Base-by-base conservation (phyloP, 306 rosid genomes). In the Notholithocarpus densiflorus region DNA sequence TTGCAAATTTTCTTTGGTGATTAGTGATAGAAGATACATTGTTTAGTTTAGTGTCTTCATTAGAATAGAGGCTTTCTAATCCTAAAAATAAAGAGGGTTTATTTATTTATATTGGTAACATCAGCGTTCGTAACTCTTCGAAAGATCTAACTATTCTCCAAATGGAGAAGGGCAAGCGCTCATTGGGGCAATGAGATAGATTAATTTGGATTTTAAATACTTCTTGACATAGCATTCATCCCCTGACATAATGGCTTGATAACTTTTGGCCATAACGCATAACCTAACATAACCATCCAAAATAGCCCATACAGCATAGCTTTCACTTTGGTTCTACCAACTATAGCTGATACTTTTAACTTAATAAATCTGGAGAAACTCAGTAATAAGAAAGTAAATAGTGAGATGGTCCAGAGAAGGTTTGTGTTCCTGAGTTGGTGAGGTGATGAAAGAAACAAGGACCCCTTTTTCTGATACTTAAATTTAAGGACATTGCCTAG, bases 401-500 rank as follows among this genome's bases (percentile, higher is more conserved):
- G 79, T 1, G 91, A 84, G n/a, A n/a, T 90, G 97, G 79, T 92
- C 80, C 79, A 83, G 79, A 83, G 84, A 34, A 34, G 40, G 40
- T 34, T 34, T 34, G 40, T 34, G 40, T 34, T 34, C 40, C 7
- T 34, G 40, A 88, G 80, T 77, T 92, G 24, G 92, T 45, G n/a
- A 85, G 73, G 80, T 90, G 73, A 80, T 95, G 75, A 91, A 81
- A 85, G 95, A 86, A 84, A 92, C 98, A 54, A 86, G 75, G 90
- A 89, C 6, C 97, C 97, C 17, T 95, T 92, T 86, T 61, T 95
- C 40, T 5, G 7, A 34, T 34, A 34, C 40, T 32, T 32, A 0
- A 31, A 31, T 1, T 32, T 34, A 34, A 34, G 40, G 40, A 34
- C 40, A 34, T 34, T 34, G 8, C 40, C 5, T 34, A 34, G 8